Evolutionary conservation across 495 filamentous ascomycete species (phyloP).

Genomic region (Mycothermus thermophilus): DNA sequence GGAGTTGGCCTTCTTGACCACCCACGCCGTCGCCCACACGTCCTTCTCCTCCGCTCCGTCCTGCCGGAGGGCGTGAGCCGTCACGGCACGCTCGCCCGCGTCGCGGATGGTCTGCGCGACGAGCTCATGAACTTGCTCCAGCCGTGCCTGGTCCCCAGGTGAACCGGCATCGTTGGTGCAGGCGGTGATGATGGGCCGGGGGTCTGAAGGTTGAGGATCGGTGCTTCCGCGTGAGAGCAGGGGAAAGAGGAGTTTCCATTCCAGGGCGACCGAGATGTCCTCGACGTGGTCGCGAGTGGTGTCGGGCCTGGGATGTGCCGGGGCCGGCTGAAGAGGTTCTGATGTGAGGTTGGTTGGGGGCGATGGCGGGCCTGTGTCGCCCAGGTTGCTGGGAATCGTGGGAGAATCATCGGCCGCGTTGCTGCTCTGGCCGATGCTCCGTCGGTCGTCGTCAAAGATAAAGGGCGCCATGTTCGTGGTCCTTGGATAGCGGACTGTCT

Average conservation of each 20-base stretch:
- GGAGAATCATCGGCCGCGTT: too few relatives aligned
- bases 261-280: constrained; percentile 6
- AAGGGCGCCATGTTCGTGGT: constrained; percentile 5
- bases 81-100: constrained; percentile 9
- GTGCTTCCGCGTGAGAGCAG: not conserved
- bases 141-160: not conserved
- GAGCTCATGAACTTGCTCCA: constrained; percentile 4
- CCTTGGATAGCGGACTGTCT: not conserved
- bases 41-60: constrained; percentile 8
- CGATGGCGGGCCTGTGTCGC: too few relatives aligned
- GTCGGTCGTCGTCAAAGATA: constrained; percentile 3
- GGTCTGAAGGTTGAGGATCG: constrained; percentile 2
- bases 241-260: constrained; percentile 9
- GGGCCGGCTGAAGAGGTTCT: too few relatives aligned
- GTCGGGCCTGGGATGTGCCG: too few relatives aligned
- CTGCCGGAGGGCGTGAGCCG: constrained; percentile 4
- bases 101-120: constrained; percentile 13
- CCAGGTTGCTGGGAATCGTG: too few relatives aligned
- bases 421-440: not conserved
- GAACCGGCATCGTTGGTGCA: not conserved
- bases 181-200: not conserved
- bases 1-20: constrained; percentile 23
- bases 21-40: constrained; percentile 19
- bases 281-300: constrained; percentile 2
- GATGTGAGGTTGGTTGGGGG: too few relatives aligned